Evolutionary conservation across 2,329 filamentous ascomycete species (phyloP), one percentile per base, ranked within the genome.

Genomic region (Aspergillus carbonarius): DNA sequence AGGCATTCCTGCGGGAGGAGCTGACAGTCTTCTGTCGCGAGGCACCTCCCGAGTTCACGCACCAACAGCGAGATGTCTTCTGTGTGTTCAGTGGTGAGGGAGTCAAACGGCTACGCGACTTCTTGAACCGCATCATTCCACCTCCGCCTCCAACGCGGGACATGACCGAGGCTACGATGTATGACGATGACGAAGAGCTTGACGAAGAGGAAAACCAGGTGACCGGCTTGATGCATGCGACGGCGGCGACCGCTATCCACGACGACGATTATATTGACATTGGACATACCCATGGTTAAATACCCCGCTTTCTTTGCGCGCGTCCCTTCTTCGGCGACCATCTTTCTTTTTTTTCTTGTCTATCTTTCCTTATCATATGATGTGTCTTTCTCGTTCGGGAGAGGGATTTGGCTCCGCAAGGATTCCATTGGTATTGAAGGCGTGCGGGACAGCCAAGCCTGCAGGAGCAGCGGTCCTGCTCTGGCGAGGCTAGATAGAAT

Each of bases 71-170:
- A 62, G 89, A 93, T 54, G 92, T 98, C 7, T 99, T 99, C 73
- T 99, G 95, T 71, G 95, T 99, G 55, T 99, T 99, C 75, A 97
- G 93, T 1, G 93, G 95, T 5, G 83, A 85, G 25, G 93, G 93
- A 56, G 93, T 99, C 1, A 80, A 81, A 42, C 85, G 85, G 40
- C 85, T 99, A 25, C 88, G 93, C 42, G 83, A 88, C 27, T 90
- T 92, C 70, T 82, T 99, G 39, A 96, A 92, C 51, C 66, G 62
- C 64, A 75, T 77, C 10, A 72, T 53, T 9, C 35, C 50, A 17
- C 51, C 25, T 54, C 51, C 76, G 39, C 60, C 65, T 27, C 58
- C 67, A 44, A 66, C 61, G 30, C 71, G 66, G 37, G 72, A 73
- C 37, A 66, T 69, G 60, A 71, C 68, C 10, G 75, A 77, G 60